A percentile compares a stretch with the other conserved stretches of the same genome.
These are phyloP conservation scores for Suillus ampliporus DNA, from an alignment of 768 basidiomycete species.

Conservation along the genomic window DNA sequence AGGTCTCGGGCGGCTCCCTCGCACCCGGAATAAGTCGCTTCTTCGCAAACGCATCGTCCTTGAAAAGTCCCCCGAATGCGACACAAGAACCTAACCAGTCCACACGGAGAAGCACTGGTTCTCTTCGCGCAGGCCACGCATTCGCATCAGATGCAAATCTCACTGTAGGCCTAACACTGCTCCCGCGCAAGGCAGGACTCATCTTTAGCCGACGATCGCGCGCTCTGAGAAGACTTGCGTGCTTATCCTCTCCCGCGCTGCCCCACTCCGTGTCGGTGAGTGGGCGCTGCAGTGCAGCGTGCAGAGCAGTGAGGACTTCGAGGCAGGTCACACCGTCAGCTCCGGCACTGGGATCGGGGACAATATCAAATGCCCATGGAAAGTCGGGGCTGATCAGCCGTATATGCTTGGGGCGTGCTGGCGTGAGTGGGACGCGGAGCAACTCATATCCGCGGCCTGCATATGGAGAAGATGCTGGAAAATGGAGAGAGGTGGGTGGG, in stretches of 20 bases:
- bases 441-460: neutral
- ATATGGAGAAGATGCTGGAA: conserved; percentile 9
- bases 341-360: neutral
- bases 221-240: neutral
- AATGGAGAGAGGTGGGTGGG: neutral
- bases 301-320: conserved; percentile 10
- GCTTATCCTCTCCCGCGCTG: conserved; percentile 4
- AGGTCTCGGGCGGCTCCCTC: conserved; percentile 10
- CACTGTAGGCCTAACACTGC: neutral
- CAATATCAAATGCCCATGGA: conserved; percentile 15
- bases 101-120: conserved; percentile 11
- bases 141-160: neutral
- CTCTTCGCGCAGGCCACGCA: neutral
- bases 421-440: conserved; percentile 10
- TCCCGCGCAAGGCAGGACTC: neutral
- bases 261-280: conserved; percentile 17
- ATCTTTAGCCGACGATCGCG: conserved; percentile 7
- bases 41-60: conserved; percentile 13
- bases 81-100: conserved; percentile 16
- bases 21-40: conserved; percentile 15
- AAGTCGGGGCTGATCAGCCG: conserved; percentile 16
- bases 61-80: conserved; percentile 13
- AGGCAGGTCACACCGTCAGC: conserved; percentile 7
- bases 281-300: conserved; percentile 13
- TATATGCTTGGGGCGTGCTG: neutral